phyloP scores from a whole-genome alignment of 2,329 filamentous ascomycete species.

The Apiospora sp. region DNA sequence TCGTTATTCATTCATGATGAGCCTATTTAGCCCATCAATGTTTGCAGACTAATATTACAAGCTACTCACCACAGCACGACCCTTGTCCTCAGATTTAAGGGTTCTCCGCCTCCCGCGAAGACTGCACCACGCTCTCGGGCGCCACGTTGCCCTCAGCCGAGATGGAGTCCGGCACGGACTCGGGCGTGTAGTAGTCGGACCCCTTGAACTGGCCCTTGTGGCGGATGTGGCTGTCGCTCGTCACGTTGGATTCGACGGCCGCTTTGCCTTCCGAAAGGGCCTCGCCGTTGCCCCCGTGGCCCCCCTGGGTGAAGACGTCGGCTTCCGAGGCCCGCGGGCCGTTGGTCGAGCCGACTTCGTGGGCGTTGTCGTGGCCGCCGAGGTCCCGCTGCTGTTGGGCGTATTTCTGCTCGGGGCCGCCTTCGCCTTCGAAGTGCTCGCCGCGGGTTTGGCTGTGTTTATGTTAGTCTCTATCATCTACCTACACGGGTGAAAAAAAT shows the following conservation, averaged over 20 bases:
- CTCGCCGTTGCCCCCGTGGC: constrained; percentile 31
- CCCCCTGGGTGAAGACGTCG: constrained; percentile 42
- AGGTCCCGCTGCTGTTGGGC: constrained; percentile 38
- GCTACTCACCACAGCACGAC: no score
- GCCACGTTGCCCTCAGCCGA: constrained; percentile 52
- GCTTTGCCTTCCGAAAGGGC: constrained; percentile 47
- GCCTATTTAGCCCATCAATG: not conserved
- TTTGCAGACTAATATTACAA: not conserved
- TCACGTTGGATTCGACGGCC: constrained; percentile 46
- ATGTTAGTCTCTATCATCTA: no score
- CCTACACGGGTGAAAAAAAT: no score
- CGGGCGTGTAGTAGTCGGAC: constrained; percentile 49
- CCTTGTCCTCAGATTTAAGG: no score
- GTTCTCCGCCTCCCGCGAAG: constrained; percentile 40
- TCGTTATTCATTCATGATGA: not conserved
- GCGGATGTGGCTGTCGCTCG: constrained; percentile 43
- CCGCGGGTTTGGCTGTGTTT: constrained; percentile 51
- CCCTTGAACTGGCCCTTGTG: constrained; percentile 51
- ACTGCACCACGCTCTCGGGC: constrained; percentile 50
- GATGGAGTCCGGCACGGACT: constrained; percentile 52
- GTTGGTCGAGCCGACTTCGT: constrained; percentile 30
- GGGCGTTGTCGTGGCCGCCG: constrained; percentile 47
- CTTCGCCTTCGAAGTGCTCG: constrained; percentile 52
- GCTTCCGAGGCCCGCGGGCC: constrained; percentile 30
- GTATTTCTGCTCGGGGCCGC: constrained; percentile 53